These are phyloP conservation scores for Kwoniella botswanensis DNA, from an alignment of 768 basidiomycete genomes.

Conservation along the genomic window DNA sequence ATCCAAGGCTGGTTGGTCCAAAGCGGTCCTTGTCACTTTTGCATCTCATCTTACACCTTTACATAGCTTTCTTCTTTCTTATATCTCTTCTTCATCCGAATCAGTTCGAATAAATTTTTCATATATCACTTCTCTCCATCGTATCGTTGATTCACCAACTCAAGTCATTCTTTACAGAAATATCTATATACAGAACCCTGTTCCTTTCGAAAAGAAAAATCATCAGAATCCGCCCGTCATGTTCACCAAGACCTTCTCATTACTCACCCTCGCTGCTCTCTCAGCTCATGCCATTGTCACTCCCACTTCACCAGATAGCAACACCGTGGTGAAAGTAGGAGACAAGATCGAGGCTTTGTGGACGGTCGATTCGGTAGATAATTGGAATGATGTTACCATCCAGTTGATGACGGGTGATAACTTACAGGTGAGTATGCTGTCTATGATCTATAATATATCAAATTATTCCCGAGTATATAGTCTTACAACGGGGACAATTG, in stretches of 20 bases:
- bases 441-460: not conserved
- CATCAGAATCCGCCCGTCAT: too few species aligned
- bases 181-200: not conserved
- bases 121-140: not conserved
- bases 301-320: conserved; percentile 48
- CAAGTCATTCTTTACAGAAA: conserved; percentile 16
- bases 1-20: conserved; percentile 1
- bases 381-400: conserved; percentile 46
- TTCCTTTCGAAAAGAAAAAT: too few species aligned
- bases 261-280: conserved; percentile 22
- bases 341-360: conserved; percentile 40
- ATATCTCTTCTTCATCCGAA: conserved; percentile 6
- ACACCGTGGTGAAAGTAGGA: conserved; percentile 48
- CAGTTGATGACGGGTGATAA: conserved; percentile 56
- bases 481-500: not conserved
- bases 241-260: conserved; percentile 26
- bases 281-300: conserved; percentile 32
- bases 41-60: not conserved
- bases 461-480: not conserved
- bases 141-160: not conserved
- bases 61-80: conserved; percentile 2
- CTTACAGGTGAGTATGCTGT: conserved; percentile 31
- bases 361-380: conserved; percentile 41
- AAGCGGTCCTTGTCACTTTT: conserved; percentile 1
- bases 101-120: not conserved